Evolutionary conservation across 2,329 filamentous ascomycete genomes (phyloP).

Genomic region (Hyphodiscus sp.): DNA sequence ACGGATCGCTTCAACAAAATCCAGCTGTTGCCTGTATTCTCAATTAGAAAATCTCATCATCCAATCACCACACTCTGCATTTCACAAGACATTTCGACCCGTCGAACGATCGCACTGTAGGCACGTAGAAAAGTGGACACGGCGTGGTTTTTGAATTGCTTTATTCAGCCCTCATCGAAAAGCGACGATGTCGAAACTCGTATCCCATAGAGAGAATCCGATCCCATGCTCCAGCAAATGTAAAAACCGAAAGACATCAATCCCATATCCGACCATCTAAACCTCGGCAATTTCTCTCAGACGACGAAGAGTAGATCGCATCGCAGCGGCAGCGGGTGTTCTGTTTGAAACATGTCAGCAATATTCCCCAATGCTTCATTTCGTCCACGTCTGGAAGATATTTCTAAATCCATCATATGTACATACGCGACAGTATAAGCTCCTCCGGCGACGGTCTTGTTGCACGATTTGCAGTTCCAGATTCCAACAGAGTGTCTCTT

Average conservation of each 20-base stretch:
- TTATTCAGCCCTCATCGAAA: constrained; percentile 28
- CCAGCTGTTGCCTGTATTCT: constrained; percentile 10
- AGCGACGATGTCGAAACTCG: constrained; percentile 29
- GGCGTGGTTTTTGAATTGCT: constrained; percentile 23
- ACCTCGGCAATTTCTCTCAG: constrained; percentile 97
- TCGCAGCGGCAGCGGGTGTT: constrained; percentile 87
- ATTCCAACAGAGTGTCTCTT: constrained; percentile 88
- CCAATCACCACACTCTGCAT: constrained; percentile 10
- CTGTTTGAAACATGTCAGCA: constrained; percentile 37
- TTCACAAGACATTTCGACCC: constrained; percentile 10
- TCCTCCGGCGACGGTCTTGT: constrained; percentile 88
- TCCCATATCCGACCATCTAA: constrained; percentile 43
- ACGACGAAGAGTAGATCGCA: constrained; percentile 93
- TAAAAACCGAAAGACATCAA: constrained; percentile 21
- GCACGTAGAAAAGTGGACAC: constrained; percentile 10
- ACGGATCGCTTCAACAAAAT: not conserved
- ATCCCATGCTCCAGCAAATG: constrained; percentile 32
- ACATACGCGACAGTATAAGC: constrained; percentile 97
- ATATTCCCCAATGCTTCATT: not conserved
- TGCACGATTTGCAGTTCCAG: constrained; percentile 95
- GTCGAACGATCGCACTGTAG: constrained; percentile 11
- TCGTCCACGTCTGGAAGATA: not conserved
- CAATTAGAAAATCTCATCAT: constrained; percentile 7
- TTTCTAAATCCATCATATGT: constrained; percentile 5
- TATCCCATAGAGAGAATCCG: constrained; percentile 22